Conservation (phyloP, 805 yeast genomes). For the Starmerella stigmatis region DNA sequence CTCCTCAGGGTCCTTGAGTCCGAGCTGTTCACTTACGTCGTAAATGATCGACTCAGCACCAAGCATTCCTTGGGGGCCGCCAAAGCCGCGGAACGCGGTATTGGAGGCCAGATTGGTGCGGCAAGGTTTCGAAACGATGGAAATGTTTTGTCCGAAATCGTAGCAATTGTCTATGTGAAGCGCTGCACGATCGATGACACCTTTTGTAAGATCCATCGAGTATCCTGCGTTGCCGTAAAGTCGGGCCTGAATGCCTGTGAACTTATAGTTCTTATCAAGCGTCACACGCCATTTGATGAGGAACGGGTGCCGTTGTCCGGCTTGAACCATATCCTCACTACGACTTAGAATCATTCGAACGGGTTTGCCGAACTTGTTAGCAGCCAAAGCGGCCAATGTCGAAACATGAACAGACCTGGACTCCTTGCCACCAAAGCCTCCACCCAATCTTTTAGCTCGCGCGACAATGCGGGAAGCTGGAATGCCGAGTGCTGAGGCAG, state of each 20-base stretch:
- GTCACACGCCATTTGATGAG: conserved; percentile 37
- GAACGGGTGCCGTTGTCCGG: conserved; percentile 43
- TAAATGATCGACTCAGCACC: conserved; percentile 35
- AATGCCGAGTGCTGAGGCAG: conserved; percentile 37
- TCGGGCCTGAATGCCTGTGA: conserved; percentile 34
- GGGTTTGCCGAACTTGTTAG: conserved; percentile 36
- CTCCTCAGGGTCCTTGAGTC: conserved; percentile 33
- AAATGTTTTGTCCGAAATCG: conserved; percentile 34
- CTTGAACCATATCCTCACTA: conserved; percentile 37
- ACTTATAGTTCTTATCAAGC: conserved; percentile 35
- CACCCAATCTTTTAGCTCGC: conserved; percentile 38
- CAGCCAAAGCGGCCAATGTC: conserved; percentile 36
- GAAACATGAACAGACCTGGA: conserved; percentile 35
- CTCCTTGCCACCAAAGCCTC: conserved; percentile 45
- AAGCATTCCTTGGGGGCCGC: conserved; percentile 44
- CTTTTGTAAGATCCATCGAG: conserved; percentile 41
- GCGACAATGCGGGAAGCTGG: conserved; percentile 36
- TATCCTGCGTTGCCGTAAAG: conserved; percentile 41
- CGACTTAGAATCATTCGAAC: conserved; percentile 36
- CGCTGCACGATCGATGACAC: conserved; percentile 41
- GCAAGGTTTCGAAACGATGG: conserved; percentile 34
- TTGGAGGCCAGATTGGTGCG: conserved; percentile 40
- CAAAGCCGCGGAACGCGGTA: conserved; percentile 43
- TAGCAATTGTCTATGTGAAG: conserved; percentile 38
- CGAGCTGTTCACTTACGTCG: conserved; percentile 35